Conservation (phyloP, 805 yeast species). For the Yamadazyma philogaea region DNA sequence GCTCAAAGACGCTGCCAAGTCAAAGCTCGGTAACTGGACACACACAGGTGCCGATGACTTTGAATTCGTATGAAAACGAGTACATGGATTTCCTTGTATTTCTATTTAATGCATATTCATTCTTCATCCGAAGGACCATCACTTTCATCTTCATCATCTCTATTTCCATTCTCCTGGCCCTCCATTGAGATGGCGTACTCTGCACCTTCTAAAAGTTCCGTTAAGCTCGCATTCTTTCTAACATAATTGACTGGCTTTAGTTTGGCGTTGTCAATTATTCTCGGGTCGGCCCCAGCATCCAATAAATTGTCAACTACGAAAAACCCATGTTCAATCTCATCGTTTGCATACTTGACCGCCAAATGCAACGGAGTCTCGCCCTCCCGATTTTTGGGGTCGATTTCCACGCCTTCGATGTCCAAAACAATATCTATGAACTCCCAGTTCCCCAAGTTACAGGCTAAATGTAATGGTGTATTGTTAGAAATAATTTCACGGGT, state of each 20-base stretch:
- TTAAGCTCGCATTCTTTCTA: conserved; percentile 52
- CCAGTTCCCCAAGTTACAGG: conserved; percentile 78
- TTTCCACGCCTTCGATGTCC: conserved; percentile 87
- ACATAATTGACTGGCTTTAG: conserved; percentile 75
- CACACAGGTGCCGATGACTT: conserved; percentile 45
- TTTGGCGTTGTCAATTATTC: conserved; percentile 43
- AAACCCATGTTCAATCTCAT: conserved; percentile 82
- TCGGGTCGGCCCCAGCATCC: conserved; percentile 89
- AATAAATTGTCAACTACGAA: conserved; percentile 75
- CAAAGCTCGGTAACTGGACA: conserved; percentile 46
- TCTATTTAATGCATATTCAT: neutral
- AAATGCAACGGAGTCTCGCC: conserved; percentile 89
- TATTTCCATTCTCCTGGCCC: conserved; percentile 29
- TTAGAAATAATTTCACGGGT: conserved; percentile 70
- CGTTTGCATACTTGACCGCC: conserved; percentile 72
- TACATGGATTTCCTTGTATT: neutral
- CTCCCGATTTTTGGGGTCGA: conserved; percentile 74
- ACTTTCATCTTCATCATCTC: conserved; percentile 28
- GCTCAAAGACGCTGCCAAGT: conserved; percentile 11
- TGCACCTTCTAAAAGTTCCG: conserved; percentile 71
- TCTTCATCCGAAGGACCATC: conserved; percentile 22
- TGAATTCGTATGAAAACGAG: neutral
- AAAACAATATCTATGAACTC: conserved; percentile 78
- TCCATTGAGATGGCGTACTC: conserved; percentile 63
- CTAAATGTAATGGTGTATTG: conserved; percentile 77